Conservation (phyloP, 805 yeast species). For the Danielozyma ontarioensis region DNA sequence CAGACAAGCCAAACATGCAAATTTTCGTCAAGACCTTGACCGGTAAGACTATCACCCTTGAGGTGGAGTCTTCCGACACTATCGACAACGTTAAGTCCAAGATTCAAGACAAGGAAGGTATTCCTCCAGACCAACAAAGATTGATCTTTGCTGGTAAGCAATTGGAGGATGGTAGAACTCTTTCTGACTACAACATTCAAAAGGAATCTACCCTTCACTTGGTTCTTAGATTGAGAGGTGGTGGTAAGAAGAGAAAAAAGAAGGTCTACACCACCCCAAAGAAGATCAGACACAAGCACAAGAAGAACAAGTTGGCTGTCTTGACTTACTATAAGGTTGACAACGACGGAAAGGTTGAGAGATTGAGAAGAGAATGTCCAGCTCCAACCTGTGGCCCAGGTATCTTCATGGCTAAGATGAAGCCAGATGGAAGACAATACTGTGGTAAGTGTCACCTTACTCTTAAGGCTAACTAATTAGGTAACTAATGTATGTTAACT, state of each 20-base stretch:
- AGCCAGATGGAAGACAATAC: conserved; percentile 98
- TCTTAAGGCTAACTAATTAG: conserved; percentile 45
- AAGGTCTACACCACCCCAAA: conserved; percentile 99
- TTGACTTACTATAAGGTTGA: conserved; percentile 99
- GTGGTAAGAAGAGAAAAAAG: conserved; percentile 99
- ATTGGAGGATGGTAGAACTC: conserved; percentile 98
- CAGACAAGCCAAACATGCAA: conserved; percentile 60
- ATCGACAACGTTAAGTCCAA: conserved; percentile 98
- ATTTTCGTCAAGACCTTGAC: conserved; percentile 99
- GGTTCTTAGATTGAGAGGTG: conserved; percentile 24
- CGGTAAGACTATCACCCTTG: conserved; percentile 98
- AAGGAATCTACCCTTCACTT: conserved; percentile 86
- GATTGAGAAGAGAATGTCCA: conserved; percentile 98
- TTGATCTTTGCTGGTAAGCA: conserved; percentile 99
- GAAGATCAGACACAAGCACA: conserved; percentile 99
- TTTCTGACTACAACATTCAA: conserved; percentile 99
- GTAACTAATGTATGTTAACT: background rate
- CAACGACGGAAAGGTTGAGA: conserved; percentile 96
- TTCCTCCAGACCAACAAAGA: conserved; percentile 99
- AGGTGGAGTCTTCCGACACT: conserved; percentile 98
- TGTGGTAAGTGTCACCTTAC: conserved; percentile 99
- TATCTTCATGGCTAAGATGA: conserved; percentile 99
- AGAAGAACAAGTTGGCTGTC: conserved; percentile 98
- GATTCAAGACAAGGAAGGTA: conserved; percentile 99
- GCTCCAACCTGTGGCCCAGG: conserved; percentile 94